phyloP scores from a whole-genome alignment of 2,329 filamentous ascomycete species.

The Celoporthe dispersa region DNA sequence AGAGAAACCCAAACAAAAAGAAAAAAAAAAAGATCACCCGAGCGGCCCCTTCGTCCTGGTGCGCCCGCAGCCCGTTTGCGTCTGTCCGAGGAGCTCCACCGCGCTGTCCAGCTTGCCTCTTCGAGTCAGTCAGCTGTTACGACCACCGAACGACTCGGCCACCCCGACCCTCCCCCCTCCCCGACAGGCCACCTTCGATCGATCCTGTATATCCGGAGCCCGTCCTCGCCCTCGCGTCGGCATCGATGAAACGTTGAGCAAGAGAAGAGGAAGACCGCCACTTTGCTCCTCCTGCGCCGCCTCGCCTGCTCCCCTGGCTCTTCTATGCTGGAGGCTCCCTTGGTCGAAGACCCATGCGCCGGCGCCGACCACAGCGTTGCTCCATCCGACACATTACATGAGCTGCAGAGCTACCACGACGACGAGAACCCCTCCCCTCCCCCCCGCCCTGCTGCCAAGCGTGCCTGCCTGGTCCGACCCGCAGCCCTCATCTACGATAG shows the following conservation, averaged over 20 bases:
- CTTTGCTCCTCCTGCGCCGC: conserved; percentile 10
- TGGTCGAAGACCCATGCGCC: conserved; percentile 38
- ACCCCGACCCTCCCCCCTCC: not conserved
- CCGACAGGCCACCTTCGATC: conserved; percentile 20
- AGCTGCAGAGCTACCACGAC: conserved; percentile 37
- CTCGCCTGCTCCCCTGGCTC: conserved; percentile 14
- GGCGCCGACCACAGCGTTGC: conserved; percentile 35
- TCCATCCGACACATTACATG: conserved; percentile 35
- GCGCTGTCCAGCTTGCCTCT: conserved; percentile 26
- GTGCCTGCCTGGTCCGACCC: conserved; percentile 9
- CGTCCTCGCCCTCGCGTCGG: conserved; percentile 9
- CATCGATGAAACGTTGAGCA: conserved; percentile 16
- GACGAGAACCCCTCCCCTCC: conserved; percentile 27
- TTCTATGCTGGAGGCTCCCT: conserved; percentile 36
- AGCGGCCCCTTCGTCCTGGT: conserved; percentile 12
- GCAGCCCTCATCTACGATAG: conserved; percentile 38
- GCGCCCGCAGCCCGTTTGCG: conserved; percentile 14
- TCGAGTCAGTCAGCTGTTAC: conserved; percentile 28
- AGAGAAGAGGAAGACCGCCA: conserved; percentile 12
- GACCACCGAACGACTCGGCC: conserved; percentile 11
- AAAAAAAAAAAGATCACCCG: conserved; percentile 14
- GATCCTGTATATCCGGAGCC: conserved; percentile 4
- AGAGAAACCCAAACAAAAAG: conserved; percentile 8
- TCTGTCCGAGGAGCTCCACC: conserved; percentile 10
- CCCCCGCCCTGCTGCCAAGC: conserved; percentile 14